Conservation (phyloP, 2,329 filamentous ascomycete genomes). For the Aspergillus sp. region DNA sequence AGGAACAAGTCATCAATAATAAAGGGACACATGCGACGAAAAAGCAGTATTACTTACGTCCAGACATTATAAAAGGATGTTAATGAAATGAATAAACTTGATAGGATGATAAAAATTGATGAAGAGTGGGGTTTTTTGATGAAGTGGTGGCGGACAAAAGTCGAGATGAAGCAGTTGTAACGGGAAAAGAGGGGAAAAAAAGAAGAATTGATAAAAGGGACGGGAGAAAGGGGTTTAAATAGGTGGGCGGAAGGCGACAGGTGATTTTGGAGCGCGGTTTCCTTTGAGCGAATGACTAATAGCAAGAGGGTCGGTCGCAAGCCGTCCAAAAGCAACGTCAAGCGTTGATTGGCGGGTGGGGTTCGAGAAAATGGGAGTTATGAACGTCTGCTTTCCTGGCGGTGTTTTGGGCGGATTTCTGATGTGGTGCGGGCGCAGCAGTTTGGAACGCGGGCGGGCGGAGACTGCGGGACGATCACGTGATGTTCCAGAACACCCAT, state of each 20-base stretch:
- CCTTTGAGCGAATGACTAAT: slow-evolving; percentile 27
- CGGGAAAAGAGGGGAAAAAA: slow-evolving; percentile 19
- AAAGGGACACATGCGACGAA: neutral
- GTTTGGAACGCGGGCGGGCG: neutral
- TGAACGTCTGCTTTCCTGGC: slow-evolving; percentile 40
- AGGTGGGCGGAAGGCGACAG: slow-evolving; percentile 25
- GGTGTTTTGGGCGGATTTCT: slow-evolving; percentile 22
- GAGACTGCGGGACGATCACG: neutral
- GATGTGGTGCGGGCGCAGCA: slow-evolving; percentile 2
- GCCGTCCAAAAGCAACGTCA: slow-evolving; percentile 23
- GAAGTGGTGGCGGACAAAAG: slow-evolving; percentile 15
- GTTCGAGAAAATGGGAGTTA: slow-evolving; percentile 37
- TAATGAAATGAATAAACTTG: slow-evolving; percentile 9
- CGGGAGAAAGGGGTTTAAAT: slow-evolving; percentile 30
- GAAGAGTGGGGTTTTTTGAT: slow-evolving; percentile 16
- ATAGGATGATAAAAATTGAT: slow-evolving; percentile 15
- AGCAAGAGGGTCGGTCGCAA: slow-evolving; percentile 19
- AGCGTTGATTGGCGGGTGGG: slow-evolving; percentile 35
- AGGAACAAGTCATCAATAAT: neutral
- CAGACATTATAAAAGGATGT: slow-evolving; percentile 36
- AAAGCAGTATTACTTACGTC: slow-evolving; percentile 36
- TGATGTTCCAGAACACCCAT: too few relatives aligned
- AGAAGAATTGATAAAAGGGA: slow-evolving; percentile 15
- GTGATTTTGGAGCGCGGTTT: slow-evolving; percentile 16
- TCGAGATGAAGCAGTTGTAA: slow-evolving; percentile 8